Percentiles rank a stretch among this genome's conserved stretches.
Conservation (phyloP, 164 flowering plant species). For the Vitis cinerea region DNA sequence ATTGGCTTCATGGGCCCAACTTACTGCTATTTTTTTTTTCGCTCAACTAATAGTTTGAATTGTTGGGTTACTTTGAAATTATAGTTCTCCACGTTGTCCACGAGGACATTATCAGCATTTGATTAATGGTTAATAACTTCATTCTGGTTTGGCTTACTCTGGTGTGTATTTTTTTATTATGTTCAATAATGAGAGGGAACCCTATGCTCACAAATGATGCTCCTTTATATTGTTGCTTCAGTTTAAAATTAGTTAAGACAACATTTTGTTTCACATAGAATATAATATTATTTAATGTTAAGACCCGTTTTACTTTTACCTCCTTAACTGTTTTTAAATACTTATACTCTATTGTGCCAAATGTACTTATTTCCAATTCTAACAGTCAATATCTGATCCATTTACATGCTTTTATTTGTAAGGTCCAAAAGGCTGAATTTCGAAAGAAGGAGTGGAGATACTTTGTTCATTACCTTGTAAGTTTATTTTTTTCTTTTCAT, state of each 20-base stretch:
- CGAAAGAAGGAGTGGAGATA: constrained; percentile 77
- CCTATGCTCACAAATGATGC: not conserved
- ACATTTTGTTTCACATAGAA: not conserved
- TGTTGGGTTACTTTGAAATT: too few species aligned
- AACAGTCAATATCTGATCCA: not conserved
- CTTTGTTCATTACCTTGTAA: constrained; percentile 93
- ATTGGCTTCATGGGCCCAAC: too few species aligned
- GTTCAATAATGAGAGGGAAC: not conserved
- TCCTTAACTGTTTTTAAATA: not conserved
- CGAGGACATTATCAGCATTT: too few species aligned
- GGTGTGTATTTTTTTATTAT: not conserved
- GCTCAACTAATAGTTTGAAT: too few species aligned
- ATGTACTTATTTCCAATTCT: not conserved
- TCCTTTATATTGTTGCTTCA: not conserved
- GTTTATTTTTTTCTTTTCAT: constrained; percentile 18
- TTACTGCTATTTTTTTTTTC: too few species aligned
- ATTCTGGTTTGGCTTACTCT: too few species aligned
- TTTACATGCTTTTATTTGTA: constrained; percentile 9
- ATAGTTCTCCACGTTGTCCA: too few species aligned
- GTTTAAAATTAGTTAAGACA: not conserved
- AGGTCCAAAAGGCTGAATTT: constrained; percentile 84
- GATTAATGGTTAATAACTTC: too few species aligned
- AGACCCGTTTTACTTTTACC: not conserved
- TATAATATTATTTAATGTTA: not conserved
- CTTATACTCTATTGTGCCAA: not conserved